Evolutionary conservation across 2,329 filamentous ascomycete genomes (phyloP), one percentile per base, ranked within the genome.

Genomic region (Colletotrichum chlorophyti): DNA sequence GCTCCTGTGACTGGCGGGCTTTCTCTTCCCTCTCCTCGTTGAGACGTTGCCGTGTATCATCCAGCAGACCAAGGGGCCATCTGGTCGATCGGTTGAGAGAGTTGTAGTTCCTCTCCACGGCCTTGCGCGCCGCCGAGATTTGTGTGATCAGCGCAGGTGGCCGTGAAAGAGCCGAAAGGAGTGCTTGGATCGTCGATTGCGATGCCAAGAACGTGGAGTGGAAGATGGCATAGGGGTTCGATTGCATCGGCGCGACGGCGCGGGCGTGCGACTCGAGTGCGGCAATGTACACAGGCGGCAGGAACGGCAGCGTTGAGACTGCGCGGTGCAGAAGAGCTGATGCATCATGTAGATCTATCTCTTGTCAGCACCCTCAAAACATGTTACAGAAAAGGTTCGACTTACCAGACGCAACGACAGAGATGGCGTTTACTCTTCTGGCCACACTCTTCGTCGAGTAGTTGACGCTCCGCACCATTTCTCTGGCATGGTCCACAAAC

Each of bases 401-500:
- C 78, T 66, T 79, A 88, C 86, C 85, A 29, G 81, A 80, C 32
- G 81, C 74, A 41, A 84, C 84, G 65, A 90, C 86, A 42, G 87
- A 86, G 24, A 94, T 75, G 59, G 85, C 84, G 69, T 95, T 94
- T 21, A 90, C 87, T 54, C 92, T 85, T 55, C 94, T 87, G 34
- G 95, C 88, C 48, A 96, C 86, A 65, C 88, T 91, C 72, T 91
- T 91, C 1, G 91, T 94, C 52, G 91, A 89, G 66, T 90, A 88
- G 67, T 93, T 93, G 59, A 98, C 86, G 63, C 89, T 87, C 47
- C 93, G 88, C 34, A 99, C 88, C 73, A 93, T 93, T 53, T 98
- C 94, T 65, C 92, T 86, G 17, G 94, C 94, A 69, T 97, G 91
- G 49, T 92, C 88, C 50, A 97, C 88, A 72, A 99, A 97, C 65